A percentile compares a stretch with the other conserved stretches of the same genome.
phyloP scores from a whole-genome alignment of 345 rosid species.

The Eucalyptus globulus region DNA sequence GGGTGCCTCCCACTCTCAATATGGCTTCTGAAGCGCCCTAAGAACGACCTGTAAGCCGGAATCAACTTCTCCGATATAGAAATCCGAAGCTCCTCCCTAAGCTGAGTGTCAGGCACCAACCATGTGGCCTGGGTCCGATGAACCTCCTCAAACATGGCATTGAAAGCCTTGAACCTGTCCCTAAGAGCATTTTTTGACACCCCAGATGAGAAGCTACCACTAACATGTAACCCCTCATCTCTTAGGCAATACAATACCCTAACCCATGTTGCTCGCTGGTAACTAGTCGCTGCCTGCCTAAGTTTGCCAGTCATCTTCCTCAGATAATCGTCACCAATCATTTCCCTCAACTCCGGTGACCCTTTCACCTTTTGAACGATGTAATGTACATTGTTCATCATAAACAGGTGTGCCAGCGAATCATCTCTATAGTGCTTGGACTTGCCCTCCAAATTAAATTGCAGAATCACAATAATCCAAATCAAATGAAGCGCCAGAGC shows the following conservation, averaged over 20 bases:
- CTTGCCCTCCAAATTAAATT: slow-evolving; percentile 80
- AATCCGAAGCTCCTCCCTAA: slow-evolving; percentile 84
- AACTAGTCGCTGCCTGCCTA: slow-evolving; percentile 66
- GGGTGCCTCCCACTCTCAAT: slow-evolving; percentile 95
- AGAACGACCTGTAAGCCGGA: slow-evolving; percentile 91
- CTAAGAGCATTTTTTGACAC: slow-evolving; percentile 71
- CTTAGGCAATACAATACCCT: slow-evolving; percentile 67
- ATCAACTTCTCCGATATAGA: slow-evolving; percentile 73
- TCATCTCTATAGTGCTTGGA: slow-evolving; percentile 73
- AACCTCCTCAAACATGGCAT: slow-evolving; percentile 86
- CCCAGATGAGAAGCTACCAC: slow-evolving; percentile 84
- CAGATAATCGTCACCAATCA: slow-evolving; percentile 86
- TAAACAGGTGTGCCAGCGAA: slow-evolving; percentile 58
- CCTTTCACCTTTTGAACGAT: slow-evolving; percentile 82
- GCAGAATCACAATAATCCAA: slow-evolving; percentile 79
- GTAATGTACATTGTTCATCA: slow-evolving; percentile 93
- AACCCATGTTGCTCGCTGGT: slow-evolving; percentile 90
- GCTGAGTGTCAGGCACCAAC: slow-evolving; percentile 77
- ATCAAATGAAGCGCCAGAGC: slow-evolving; percentile 80
- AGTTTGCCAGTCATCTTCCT: slow-evolving; percentile 62
- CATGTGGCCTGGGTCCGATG: slow-evolving; percentile 75
- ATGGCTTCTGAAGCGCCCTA: slow-evolving; percentile 84
- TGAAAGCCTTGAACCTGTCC: slow-evolving; percentile 87
- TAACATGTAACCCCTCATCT: slow-evolving; percentile 85
- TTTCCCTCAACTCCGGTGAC: slow-evolving; percentile 68